A percentile compares a stretch with the other conserved stretches of the same genome.
Conservation (phyloP, 257 asterid species). For the Mentha longifolia region DNA sequence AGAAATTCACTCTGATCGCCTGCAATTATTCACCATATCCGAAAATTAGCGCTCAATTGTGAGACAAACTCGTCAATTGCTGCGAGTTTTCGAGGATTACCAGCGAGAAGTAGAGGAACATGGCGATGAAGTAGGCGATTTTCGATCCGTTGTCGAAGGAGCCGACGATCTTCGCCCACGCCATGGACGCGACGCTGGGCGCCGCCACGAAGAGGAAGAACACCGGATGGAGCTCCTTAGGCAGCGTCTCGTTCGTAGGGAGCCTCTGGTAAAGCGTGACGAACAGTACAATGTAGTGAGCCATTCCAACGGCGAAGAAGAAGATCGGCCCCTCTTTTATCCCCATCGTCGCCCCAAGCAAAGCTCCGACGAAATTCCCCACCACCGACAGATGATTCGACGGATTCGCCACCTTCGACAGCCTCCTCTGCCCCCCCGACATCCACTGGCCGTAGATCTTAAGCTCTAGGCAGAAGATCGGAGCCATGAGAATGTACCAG, state of each 20-base stretch:
- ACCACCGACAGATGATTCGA: constrained; percentile 79
- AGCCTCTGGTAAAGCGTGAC: no score
- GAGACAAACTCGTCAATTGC: neutral
- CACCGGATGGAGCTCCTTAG: constrained; percentile 91
- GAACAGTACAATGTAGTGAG: constrained; percentile 83
- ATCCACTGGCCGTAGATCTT: constrained; percentile 97
- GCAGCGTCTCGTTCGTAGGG: constrained; percentile 90
- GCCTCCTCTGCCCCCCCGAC: constrained; percentile 92
- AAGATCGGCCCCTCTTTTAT: constrained; percentile 86
- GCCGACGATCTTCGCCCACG: constrained; percentile 90
- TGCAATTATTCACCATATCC: constrained; percentile 25
- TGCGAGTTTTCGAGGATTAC: constrained; percentile 29
- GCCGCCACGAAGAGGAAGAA: constrained; percentile 94
- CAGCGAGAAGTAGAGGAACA: constrained; percentile 92
- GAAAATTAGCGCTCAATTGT: neutral
- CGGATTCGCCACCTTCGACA: constrained; percentile 93
- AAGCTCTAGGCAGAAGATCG: constrained; percentile 69
- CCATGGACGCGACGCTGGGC: constrained; percentile 94
- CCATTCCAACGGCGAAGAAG: constrained; percentile 89
- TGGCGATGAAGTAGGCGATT: constrained; percentile 75
- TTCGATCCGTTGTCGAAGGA: constrained; percentile 73
- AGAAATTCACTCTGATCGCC: constrained; percentile 87
- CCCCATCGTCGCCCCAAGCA: constrained; percentile 96
- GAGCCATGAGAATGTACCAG: constrained; percentile 92
- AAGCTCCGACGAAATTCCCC: constrained; percentile 87